Base-by-base conservation (phyloP, 202 grass and related monocot genomes). In the Tripidium arundinaceum region DNA sequence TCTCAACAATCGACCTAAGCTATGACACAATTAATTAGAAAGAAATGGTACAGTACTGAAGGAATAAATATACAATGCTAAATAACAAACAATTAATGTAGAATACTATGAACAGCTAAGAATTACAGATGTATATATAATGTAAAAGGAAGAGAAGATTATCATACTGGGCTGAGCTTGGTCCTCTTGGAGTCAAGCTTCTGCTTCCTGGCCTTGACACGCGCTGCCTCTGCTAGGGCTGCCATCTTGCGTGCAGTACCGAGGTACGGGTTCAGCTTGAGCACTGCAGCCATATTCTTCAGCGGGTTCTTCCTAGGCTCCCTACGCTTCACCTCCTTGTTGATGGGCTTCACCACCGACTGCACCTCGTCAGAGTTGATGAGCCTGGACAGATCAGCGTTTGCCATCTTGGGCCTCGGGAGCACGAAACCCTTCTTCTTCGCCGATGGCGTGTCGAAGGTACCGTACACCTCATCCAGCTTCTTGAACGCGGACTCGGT, bases 361-460 rank as follows among this genome's bases (percentile, higher is more conserved):
- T 94, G 92, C 24, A 94, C 89, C 78, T 94, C 89, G 6, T 94
- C 92, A 2, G 92, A 94, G 68, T 91, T 94, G 84, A 94, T 94
- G 41, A 94, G 80, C 68, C 86, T 89, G 34, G 83, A 78, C 10
- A 91, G 64, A 50, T 91, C 89, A 33, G 86, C 75, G 0, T 94
- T 94, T 4, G 79, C 31, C 92, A 94, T 94, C 77, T 91, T 91
- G 7, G 92, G 74, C 86, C 92, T 86, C 0, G 92, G 92, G 68
- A 94, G 86, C 13, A 91, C 73, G 15, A 89, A 94, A 0, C 86
- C 81, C 69, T 91, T 94, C 86, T 94, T 94, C 89, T 89, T 94
- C 4, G 46, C 59, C 0, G 92, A 83, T 0, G 92, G 89, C 0
- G 85, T 54, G 1, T 94, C 87, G 1, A 94, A 83, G 49, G 86